phyloP scores from a whole-genome alignment of 768 basidiomycete species.

The Mrakia blollopis region DNA sequence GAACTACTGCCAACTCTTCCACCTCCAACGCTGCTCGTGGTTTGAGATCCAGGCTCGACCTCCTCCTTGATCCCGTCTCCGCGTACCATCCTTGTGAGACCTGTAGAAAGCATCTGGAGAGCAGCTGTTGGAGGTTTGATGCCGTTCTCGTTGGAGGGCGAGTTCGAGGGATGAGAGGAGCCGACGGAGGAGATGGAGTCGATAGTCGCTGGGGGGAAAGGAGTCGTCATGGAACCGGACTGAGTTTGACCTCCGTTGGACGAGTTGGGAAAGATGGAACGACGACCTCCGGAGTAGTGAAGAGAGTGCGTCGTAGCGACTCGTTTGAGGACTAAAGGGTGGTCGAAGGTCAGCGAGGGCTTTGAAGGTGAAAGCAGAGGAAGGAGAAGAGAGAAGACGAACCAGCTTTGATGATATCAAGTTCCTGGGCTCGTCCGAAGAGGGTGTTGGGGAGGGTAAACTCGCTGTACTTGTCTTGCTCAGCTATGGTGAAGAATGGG shows the following conservation, averaged over 20 bases:
- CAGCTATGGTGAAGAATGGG: slow-evolving; percentile 61
- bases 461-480: slow-evolving; percentile 60
- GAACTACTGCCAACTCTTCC: background rate
- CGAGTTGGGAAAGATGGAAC: slow-evolving; percentile 19
- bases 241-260: slow-evolving; percentile 9
- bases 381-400: too few species aligned
- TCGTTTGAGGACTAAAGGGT: slow-evolving; percentile 60
- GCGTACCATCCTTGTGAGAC: background rate
- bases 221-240: slow-evolving; percentile 6
- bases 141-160: slow-evolving; percentile 2
- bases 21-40: background rate
- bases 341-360: too few species aligned
- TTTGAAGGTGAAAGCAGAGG: too few species aligned
- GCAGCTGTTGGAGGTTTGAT: background rate
- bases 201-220: background rate
- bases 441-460: slow-evolving; percentile 58
- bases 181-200: background rate
- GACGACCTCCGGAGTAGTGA: slow-evolving; percentile 24
- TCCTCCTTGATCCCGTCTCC: slow-evolving; percentile 1
- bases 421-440: slow-evolving; percentile 62
- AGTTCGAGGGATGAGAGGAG: slow-evolving; percentile 13
- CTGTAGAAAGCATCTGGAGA: background rate
- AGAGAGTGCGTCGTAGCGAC: slow-evolving; percentile 52
- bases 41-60: background rate
- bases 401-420: slow-evolving; percentile 62